phyloP scores from a whole-genome alignment of 2,329 filamentous ascomycete genomes.

The Mycosphaerella sp. region DNA sequence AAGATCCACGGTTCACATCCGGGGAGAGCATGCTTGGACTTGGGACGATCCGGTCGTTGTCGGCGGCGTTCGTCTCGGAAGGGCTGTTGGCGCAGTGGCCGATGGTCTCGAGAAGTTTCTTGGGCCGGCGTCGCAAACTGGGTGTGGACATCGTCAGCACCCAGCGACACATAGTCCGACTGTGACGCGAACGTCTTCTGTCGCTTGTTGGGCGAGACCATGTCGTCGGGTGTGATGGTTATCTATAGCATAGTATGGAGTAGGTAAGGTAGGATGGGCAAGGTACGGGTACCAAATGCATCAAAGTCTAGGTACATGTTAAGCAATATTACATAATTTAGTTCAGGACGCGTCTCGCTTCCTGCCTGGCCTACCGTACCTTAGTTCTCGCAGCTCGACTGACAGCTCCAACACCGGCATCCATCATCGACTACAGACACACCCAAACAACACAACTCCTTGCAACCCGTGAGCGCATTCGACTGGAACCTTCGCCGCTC shows the following conservation, averaged over 20 bases:
- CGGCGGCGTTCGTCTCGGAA: slow-evolving; percentile 8
- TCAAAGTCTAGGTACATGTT: too few relatives aligned
- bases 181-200: slow-evolving; percentile 19
- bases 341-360: too few relatives aligned
- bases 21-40: slow-evolving; percentile 70
- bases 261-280: not conserved
- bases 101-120: not conserved
- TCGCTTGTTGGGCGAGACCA: slow-evolving; percentile 28
- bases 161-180: slow-evolving; percentile 28
- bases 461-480: too few relatives aligned
- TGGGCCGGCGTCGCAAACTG: not conserved
- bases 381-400: too few relatives aligned
- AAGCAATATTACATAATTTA: too few relatives aligned
- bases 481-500: too few relatives aligned
- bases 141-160: slow-evolving; percentile 14
- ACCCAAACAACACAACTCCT: too few relatives aligned
- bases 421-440: too few relatives aligned
- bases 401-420: too few relatives aligned
- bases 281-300: too few relatives aligned
- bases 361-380: too few relatives aligned
- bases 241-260: not conserved
- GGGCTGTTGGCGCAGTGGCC: slow-evolving; percentile 3
- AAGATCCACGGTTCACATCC: slow-evolving; percentile 81
- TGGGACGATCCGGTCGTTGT: slow-evolving; percentile 64
- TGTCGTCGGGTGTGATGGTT: not conserved